Conservation (phyloP, 352 stramenopile genomes). For the Peronospora destructor region DNA sequence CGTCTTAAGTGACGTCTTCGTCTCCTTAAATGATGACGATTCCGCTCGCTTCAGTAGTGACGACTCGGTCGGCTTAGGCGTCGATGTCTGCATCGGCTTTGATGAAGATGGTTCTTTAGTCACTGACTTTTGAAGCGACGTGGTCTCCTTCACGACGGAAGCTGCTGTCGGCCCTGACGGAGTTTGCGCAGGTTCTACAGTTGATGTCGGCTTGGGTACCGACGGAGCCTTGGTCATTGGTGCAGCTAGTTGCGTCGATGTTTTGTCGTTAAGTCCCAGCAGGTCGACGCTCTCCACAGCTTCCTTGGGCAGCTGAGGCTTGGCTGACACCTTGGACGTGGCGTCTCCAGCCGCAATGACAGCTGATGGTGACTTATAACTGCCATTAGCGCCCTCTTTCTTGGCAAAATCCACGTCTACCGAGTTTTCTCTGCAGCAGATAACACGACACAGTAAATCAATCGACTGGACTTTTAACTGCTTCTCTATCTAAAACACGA, state of each 20-base stretch:
- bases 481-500: constrained; percentile 9
- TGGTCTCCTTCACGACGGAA: too few relatives aligned
- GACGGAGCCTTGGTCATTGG: constrained; percentile 20
- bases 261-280: constrained; percentile 36
- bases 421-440: constrained; percentile 27
- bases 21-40: constrained; percentile 1
- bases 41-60: not conserved
- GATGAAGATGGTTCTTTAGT: constrained; percentile 4
- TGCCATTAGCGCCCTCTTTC: constrained; percentile 25
- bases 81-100: constrained; percentile 7
- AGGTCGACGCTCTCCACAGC: constrained; percentile 38
- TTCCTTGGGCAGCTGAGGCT: constrained; percentile 23
- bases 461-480: not conserved
- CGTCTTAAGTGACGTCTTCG: constrained; percentile 16
- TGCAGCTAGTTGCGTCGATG: constrained; percentile 15
- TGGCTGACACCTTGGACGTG: constrained; percentile 29
- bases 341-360: constrained; percentile 21
- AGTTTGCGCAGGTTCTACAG: constrained; percentile 5
- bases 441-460: not conserved
- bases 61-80: constrained; percentile 10
- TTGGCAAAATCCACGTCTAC: constrained; percentile 28
- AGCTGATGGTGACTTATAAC: constrained; percentile 30
- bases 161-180: constrained; percentile 2
- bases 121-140: constrained; percentile 11
- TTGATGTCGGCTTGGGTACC: constrained; percentile 4